Evolutionary conservation across 768 basidiomycete genomes (phyloP).

Genomic region (Pleurotus pulmonarius): DNA sequence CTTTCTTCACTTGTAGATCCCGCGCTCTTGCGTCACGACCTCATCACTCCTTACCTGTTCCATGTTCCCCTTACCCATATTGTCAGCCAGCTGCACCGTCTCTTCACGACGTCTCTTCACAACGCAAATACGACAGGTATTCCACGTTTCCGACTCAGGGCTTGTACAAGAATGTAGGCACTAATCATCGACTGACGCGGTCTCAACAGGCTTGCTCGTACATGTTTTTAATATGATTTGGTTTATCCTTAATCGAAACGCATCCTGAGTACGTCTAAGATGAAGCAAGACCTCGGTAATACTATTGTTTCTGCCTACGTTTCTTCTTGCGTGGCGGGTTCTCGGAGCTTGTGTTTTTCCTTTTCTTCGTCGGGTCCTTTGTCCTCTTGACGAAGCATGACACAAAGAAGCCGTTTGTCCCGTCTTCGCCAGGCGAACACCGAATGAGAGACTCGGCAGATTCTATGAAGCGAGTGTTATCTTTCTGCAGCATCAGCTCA

Average conservation of each 20-base stretch:
- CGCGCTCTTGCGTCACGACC: constrained; percentile 10
- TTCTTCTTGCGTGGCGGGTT: constrained; percentile 14
- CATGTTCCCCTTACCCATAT: background rate
- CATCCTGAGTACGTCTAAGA: background rate
- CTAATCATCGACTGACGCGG: constrained; percentile 20
- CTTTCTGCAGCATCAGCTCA: background rate
- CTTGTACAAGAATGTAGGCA: constrained; percentile 18
- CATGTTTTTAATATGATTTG: constrained; percentile 4
- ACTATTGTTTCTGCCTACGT: constrained; percentile 11
- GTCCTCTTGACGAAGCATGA: constrained; percentile 71
- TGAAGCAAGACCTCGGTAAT: background rate
- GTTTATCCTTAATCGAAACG: background rate
- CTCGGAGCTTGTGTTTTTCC: constrained; percentile 16
- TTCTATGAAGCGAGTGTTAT: background rate
- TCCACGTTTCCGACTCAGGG: constrained; percentile 15
- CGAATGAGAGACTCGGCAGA: constrained; percentile 59
- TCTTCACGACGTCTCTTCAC: constrained; percentile 4
- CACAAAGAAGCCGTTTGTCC: constrained; percentile 97
- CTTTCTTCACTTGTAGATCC: constrained; percentile 23
- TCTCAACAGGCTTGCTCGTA: background rate
- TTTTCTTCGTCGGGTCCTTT: constrained; percentile 16
- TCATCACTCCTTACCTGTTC: background rate
- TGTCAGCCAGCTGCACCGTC: constrained; percentile 5
- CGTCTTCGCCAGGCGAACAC: constrained; percentile 78
- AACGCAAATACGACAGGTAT: constrained; percentile 11